A percentile compares a stretch with the other conserved stretches of the same genome.
Evolutionary conservation across 2,329 filamentous ascomycete species (phyloP).

Genomic region (Colletotrichum gigasporum): DNA sequence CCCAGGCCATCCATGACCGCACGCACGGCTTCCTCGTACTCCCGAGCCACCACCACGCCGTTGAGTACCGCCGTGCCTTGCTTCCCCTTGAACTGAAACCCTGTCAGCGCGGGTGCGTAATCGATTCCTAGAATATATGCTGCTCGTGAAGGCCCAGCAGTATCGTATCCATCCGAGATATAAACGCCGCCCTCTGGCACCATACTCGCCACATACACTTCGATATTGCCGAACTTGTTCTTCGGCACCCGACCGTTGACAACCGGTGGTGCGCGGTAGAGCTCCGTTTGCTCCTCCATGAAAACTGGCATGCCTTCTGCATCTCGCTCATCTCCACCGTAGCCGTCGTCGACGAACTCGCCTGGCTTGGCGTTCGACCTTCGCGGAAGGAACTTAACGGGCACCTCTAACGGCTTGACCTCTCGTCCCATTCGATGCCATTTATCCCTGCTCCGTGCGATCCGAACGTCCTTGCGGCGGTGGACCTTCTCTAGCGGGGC

Average conservation of each 20-base stretch:
- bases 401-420: slow-evolving; percentile 81
- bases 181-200: slow-evolving; percentile 84
- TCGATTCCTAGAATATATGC: slow-evolving; percentile 82
- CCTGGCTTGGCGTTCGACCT: slow-evolving; percentile 44
- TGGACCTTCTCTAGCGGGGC: slow-evolving; percentile 80
- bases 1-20: slow-evolving; percentile 75
- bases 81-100: slow-evolving; percentile 87
- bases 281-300: slow-evolving; percentile 71
- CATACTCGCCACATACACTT: slow-evolving; percentile 93
- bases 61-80: slow-evolving; percentile 85
- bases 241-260: slow-evolving; percentile 81
- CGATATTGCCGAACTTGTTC: slow-evolving; percentile 94
- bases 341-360: slow-evolving; percentile 48
- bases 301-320: slow-evolving; percentile 67
- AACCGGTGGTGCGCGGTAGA: slow-evolving; percentile 81
- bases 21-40: slow-evolving; percentile 76
- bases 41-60: slow-evolving; percentile 79
- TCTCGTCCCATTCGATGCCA: slow-evolving; percentile 92
- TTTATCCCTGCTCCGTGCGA: slow-evolving; percentile 81
- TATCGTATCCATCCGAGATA: slow-evolving; percentile 57
- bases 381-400: slow-evolving; percentile 77
- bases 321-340: slow-evolving; percentile 53
- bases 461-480: slow-evolving; percentile 80
- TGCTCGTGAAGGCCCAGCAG: slow-evolving; percentile 76
- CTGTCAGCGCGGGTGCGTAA: slow-evolving; percentile 88